Base-by-base conservation (phyloP, 2,329 filamentous ascomycete species). In the Penicillium decumbens region DNA sequence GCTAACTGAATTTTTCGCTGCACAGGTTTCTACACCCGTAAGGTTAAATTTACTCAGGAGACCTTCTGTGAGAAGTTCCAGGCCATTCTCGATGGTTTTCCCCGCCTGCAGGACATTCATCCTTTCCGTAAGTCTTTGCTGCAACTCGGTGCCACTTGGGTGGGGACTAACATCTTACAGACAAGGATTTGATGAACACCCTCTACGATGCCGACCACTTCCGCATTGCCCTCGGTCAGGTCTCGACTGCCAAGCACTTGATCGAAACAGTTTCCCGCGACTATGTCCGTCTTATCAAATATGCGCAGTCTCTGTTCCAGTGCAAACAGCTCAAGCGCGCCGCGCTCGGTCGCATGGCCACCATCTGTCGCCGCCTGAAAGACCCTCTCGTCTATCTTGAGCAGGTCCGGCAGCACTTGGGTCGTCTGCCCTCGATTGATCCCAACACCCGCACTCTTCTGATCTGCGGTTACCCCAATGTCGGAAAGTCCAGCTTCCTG, bases 141-240 rank as follows among this genome's bases (percentile, higher is more conserved):
- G 30, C 32, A 30, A 42, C 27, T 46, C 39, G 45, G 39, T 46
- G 38, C 39, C 33, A 37, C 29, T 45, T 13, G 44, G 29, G 44
- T 24, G 47, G 43, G 42, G 50, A 49, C 59, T 65, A 54, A 63
- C 49, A 40, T 35, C 47, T 18, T 23, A 30, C 49, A 76, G 74
- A 86, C 76, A 85, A 87, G 75, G 85, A 90, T 74, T 77, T 95
- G 66, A 86, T 98, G 76, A 97, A 98, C 77, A 97, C 93, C 18
- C 85, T 98, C 40, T 98, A 97, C 78, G 92, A 96, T 82, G 89
- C 89, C 71, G 92, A 98, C 78, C 90, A 95, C 71, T 97, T 97
- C 78, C 84, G 88, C 64, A 97, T 98, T 64, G 93, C 95, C 30
- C 86, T 98, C 30, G 95, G 93, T 53, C 93, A 97, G 73, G 78